A percentile compares a stretch with the other conserved stretches of the same genome.
phyloP scores from a whole-genome alignment of 306 rosid species.

The Hippophae tibetana region DNA sequence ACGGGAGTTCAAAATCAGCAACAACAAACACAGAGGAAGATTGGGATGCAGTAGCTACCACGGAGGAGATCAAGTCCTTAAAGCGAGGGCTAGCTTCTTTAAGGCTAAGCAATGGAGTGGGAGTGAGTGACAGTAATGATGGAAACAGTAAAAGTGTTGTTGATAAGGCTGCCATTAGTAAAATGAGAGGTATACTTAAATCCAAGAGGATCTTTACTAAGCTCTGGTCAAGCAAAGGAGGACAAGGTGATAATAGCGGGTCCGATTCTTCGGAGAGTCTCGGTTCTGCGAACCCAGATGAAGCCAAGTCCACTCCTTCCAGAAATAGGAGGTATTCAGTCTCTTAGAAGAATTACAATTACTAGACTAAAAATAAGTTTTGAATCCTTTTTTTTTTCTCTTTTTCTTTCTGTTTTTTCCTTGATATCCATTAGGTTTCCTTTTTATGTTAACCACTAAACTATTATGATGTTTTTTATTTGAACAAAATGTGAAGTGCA shows the following conservation, averaged over 20 bases:
- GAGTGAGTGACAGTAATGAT: slow-evolving; percentile 42
- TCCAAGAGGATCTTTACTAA: slow-evolving; percentile 70
- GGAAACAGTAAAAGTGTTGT: slow-evolving; percentile 39
- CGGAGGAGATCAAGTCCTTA: slow-evolving; percentile 79
- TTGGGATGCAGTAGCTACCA: slow-evolving; percentile 54
- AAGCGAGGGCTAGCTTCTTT: slow-evolving; percentile 78
- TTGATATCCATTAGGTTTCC: too few relatives aligned
- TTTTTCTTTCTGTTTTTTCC: slow-evolving; percentile 3
- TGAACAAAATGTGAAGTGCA: slow-evolving; percentile 33
- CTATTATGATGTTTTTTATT: slow-evolving; percentile 27
- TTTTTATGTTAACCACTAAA: slow-evolving; percentile 18
- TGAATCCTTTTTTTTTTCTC: slow-evolving; percentile 7
- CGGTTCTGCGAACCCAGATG: slow-evolving; percentile 81
- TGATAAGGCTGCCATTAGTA: slow-evolving; percentile 67
- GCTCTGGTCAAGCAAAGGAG: slow-evolving; percentile 82
- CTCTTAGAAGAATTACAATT: slow-evolving; percentile 42
- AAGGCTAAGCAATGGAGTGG: slow-evolving; percentile 51
- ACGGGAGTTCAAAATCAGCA: slow-evolving; percentile 79
- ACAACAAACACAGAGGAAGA: slow-evolving; percentile 79
- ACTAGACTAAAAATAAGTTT: slow-evolving; percentile 7
- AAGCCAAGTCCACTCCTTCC: slow-evolving; percentile 77
- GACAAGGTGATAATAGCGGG: slow-evolving; percentile 75
- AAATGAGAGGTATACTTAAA: slow-evolving; percentile 71
- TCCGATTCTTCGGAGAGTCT: slow-evolving; percentile 84
- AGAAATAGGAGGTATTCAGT: slow-evolving; percentile 91